Percentiles rank a stretch among this genome's conserved stretches.
phyloP scores from a whole-genome alignment of 805 yeast species.

The Wilhelminamyces savonicus region DNA sequence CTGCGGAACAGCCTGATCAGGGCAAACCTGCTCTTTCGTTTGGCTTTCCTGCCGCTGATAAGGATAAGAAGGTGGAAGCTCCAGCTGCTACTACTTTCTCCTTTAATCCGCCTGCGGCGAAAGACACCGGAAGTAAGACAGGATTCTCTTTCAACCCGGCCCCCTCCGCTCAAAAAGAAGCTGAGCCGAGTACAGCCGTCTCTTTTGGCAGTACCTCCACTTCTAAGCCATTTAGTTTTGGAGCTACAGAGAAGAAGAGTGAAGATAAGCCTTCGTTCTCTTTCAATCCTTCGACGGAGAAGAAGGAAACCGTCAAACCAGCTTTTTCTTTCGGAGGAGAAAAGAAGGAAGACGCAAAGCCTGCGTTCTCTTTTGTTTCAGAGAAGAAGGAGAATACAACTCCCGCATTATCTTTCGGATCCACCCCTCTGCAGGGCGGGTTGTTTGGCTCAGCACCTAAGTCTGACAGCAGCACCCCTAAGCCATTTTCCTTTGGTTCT shows the following conservation, averaged over 20 bases:
- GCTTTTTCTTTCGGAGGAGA: conserved; percentile 17
- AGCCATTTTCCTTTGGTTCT: conserved; percentile 6
- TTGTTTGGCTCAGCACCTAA: conserved; percentile 4
- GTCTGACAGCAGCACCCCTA: conserved; percentile 2
- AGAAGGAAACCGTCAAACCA: conserved; percentile 9
- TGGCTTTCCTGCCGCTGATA: conserved; percentile 28
- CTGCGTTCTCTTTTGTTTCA: conserved; percentile 19
- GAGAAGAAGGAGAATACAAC: conserved; percentile 1
- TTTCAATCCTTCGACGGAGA: conserved; percentile 11
- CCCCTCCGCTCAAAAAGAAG: too few relatives aligned
- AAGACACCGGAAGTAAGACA: too few relatives aligned
- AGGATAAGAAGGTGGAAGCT: conserved; percentile 1
- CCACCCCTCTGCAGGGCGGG: conserved; percentile 1
- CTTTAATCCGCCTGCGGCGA: not conserved
- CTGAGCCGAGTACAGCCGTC: not conserved
- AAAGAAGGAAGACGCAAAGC: conserved; percentile 5
- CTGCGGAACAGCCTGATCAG: not conserved
- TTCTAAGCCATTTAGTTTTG: too few relatives aligned
- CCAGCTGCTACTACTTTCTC: too few relatives aligned
- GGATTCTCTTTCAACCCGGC: too few relatives aligned
- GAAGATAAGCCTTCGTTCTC: conserved; percentile 6
- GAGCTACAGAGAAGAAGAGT: conserved; percentile 2
- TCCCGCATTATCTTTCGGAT: conserved; percentile 2
- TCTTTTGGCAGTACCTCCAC: not conserved
- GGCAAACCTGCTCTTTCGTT: conserved; percentile 13